phyloP scores from a whole-genome alignment of 345 rosid species.

The Populus deltoides region DNA sequence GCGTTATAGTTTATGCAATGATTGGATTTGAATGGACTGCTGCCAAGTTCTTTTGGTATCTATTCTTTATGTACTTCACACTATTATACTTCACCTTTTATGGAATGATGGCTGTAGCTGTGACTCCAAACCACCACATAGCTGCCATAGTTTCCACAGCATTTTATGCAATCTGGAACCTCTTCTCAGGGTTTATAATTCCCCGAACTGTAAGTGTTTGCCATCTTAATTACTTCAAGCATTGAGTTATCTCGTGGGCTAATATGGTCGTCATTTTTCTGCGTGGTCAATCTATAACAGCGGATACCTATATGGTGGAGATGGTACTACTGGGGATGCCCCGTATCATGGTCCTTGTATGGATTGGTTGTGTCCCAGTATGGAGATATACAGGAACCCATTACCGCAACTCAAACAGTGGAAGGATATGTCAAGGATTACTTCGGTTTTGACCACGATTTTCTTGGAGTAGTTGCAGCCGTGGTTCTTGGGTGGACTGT shows the following conservation, averaged over 20 bases:
- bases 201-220: constrained; percentile 50
- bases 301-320: constrained; percentile 29
- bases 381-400: neutral
- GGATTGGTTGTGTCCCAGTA: constrained; percentile 21
- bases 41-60: constrained; percentile 57
- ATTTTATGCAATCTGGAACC: constrained; percentile 51
- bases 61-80: constrained; percentile 57
- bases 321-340: constrained; percentile 29
- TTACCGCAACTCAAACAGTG: neutral
- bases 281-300: neutral
- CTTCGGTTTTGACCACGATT: constrained; percentile 21
- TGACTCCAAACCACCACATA: constrained; percentile 62
- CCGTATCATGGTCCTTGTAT: constrained; percentile 22
- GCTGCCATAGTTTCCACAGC: constrained; percentile 52
- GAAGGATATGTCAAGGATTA: neutral
- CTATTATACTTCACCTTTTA: constrained; percentile 64
- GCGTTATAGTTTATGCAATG: constrained; percentile 58
- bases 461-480: constrained; percentile 16
- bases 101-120: constrained; percentile 71
- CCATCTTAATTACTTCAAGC: neutral
- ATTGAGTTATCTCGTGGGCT: neutral
- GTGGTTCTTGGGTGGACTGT: constrained; percentile 2
- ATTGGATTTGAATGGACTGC: constrained; percentile 59
- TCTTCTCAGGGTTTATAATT: constrained; percentile 61
- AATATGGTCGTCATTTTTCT: neutral